phyloP scores from a whole-genome alignment of 805 yeast species.

The Zygosaccharomyces rouxii region DNA sequence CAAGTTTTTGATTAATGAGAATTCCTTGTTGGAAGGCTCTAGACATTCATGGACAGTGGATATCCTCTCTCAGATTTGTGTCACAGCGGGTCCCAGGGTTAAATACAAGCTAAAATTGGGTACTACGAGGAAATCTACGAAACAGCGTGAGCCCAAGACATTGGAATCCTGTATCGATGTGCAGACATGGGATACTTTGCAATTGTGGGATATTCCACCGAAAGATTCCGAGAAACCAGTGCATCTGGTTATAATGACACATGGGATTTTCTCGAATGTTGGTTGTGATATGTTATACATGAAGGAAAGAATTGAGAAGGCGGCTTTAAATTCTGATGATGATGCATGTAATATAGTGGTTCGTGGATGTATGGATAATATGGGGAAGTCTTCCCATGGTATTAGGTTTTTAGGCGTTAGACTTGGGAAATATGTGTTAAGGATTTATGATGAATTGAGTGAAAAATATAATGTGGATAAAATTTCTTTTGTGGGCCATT shows the following conservation, averaged over 20 bases:
- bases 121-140: slow-evolving; percentile 33
- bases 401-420: slow-evolving; percentile 77
- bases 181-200: slow-evolving; percentile 50
- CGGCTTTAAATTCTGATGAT: slow-evolving; percentile 10
- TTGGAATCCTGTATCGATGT: slow-evolving; percentile 26
- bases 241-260: slow-evolving; percentile 83
- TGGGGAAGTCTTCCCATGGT: slow-evolving; percentile 86
- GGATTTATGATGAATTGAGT: slow-evolving; percentile 45
- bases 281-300: slow-evolving; percentile 87
- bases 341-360: slow-evolving; percentile 57
- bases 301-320: slow-evolving; percentile 69
- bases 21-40: slow-evolving; percentile 29
- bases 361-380: slow-evolving; percentile 78
- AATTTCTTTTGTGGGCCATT: slow-evolving; percentile 88
- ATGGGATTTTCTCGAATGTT: slow-evolving; percentile 86
- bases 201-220: slow-evolving; percentile 73
- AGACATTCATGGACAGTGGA: slow-evolving; percentile 74
- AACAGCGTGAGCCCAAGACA: neutral
- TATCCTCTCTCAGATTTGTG: slow-evolving; percentile 72
- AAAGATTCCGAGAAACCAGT: slow-evolving; percentile 49
- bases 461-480: slow-evolving; percentile 43
- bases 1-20: slow-evolving; percentile 45
- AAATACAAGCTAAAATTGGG: slow-evolving; percentile 61
- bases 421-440: slow-evolving; percentile 62
- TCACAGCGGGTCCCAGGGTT: slow-evolving; percentile 63